Conservation (phyloP, 1,284 basidiomycete genomes). For the Rhodotorula sp. region DNA sequence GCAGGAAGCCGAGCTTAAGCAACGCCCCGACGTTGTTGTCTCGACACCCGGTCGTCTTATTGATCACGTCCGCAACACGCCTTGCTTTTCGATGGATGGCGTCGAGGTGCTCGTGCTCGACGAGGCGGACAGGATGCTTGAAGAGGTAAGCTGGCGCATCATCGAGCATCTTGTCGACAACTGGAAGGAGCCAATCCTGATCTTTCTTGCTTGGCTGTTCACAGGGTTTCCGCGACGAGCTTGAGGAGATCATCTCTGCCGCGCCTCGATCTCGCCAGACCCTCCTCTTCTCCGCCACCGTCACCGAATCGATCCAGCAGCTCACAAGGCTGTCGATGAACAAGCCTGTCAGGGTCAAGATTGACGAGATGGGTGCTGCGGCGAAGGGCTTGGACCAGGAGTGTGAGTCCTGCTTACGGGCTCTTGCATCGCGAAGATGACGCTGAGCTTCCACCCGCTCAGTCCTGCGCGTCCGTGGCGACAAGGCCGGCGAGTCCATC, state of each 20-base stretch:
- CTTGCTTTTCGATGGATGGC: slow-evolving; percentile 86
- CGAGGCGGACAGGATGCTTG: slow-evolving; percentile 96
- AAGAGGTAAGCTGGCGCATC: slow-evolving; percentile 56
- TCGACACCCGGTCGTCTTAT: slow-evolving; percentile 95
- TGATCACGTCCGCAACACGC: slow-evolving; percentile 94
- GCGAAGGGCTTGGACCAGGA: slow-evolving; percentile 91
- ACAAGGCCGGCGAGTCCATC: slow-evolving; percentile 47
- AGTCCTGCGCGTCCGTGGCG: slow-evolving; percentile 69
- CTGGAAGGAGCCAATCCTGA: too few species aligned
- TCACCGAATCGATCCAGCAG: slow-evolving; percentile 94
- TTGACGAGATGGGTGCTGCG: slow-evolving; percentile 86
- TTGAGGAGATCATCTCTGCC: slow-evolving; percentile 86
- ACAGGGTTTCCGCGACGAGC: slow-evolving; percentile 86
- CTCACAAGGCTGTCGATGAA: slow-evolving; percentile 87
- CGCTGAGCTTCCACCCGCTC: not conserved
- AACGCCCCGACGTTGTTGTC: slow-evolving; percentile 86
- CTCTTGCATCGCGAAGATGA: not conserved
- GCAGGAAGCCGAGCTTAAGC: slow-evolving; percentile 79
- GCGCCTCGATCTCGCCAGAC: slow-evolving; percentile 89
- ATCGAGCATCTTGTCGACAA: too few species aligned
- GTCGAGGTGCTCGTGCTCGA: slow-evolving; percentile 93
- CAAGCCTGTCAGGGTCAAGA: slow-evolving; percentile 89
- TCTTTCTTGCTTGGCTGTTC: not conserved
- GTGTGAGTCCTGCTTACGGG: slow-evolving; percentile 56
- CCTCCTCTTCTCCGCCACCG: slow-evolving; percentile 97